These are phyloP conservation scores for Lipomyces yamadae DNA, from an alignment of 805 yeast species.

Conservation along the genomic window DNA sequence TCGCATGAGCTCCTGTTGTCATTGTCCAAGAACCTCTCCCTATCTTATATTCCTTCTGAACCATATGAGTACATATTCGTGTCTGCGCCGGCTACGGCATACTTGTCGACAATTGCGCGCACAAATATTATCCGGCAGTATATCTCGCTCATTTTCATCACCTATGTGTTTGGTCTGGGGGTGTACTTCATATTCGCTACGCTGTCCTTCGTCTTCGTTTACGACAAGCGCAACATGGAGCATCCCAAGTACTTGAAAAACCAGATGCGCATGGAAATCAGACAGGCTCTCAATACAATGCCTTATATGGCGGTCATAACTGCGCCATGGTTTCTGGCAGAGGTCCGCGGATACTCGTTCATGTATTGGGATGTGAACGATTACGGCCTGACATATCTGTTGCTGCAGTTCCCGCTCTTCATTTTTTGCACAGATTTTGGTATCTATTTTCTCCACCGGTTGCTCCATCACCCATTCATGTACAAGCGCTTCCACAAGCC, in stretches of 20 bases:
- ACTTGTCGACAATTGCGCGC: slow-evolving; percentile 68
- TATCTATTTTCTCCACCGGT: slow-evolving; percentile 88
- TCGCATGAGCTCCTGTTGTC: slow-evolving; percentile 51
- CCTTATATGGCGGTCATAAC: slow-evolving; percentile 89
- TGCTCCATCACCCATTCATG: slow-evolving; percentile 89
- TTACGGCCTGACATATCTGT: slow-evolving; percentile 71
- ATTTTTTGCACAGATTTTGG: slow-evolving; percentile 93
- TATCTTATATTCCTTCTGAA: slow-evolving; percentile 25
- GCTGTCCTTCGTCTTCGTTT: slow-evolving; percentile 75
- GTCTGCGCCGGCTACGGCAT: slow-evolving; percentile 28
- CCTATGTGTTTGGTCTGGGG: slow-evolving; percentile 85
- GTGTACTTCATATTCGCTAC: slow-evolving; percentile 77
- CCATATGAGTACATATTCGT: slow-evolving; percentile 34
- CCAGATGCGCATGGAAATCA: slow-evolving; percentile 84
- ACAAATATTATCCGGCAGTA: slow-evolving; percentile 73
- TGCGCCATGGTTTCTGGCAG: slow-evolving; percentile 86
- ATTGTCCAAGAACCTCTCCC: slow-evolving; percentile 52
- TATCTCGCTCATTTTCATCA: slow-evolving; percentile 66
- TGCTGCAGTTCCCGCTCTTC: slow-evolving; percentile 74
- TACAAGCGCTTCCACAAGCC: slow-evolving; percentile 92
- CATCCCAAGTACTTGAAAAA: slow-evolving; percentile 96
- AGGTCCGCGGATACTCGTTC: slow-evolving; percentile 79
- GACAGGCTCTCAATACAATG: slow-evolving; percentile 76
- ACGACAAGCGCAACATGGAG: slow-evolving; percentile 87
- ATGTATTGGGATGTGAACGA: slow-evolving; percentile 70